Percentiles rank a stretch among this genome's conserved stretches.
phyloP scores from a whole-genome alignment of 2,329 filamentous ascomycete species.

The Cladorrhinum sp. region DNA sequence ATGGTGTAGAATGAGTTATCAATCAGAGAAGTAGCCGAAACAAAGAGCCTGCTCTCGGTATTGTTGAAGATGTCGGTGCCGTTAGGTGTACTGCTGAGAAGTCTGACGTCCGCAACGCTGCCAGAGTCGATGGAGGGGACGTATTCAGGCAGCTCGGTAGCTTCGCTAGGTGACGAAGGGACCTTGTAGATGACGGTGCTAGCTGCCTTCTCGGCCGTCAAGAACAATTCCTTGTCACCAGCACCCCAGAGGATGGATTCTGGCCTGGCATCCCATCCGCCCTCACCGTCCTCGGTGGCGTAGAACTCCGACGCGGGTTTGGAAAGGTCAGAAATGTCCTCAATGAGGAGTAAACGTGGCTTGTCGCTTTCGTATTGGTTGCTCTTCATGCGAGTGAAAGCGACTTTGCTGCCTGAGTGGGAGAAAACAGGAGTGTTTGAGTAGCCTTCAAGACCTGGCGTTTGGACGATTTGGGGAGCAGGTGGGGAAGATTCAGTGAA shows the following conservation, averaged over 20 bases:
- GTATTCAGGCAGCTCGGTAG: slow-evolving; percentile 45
- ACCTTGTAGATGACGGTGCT: slow-evolving; percentile 60
- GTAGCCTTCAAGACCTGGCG: slow-evolving; percentile 61
- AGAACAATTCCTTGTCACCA: slow-evolving; percentile 62
- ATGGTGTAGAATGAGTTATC: slow-evolving; percentile 70
- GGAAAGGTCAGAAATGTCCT: slow-evolving; percentile 55
- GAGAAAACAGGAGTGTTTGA: slow-evolving; percentile 69
- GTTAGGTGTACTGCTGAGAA: slow-evolving; percentile 40
- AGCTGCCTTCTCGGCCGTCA: slow-evolving; percentile 71
- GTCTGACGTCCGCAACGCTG: slow-evolving; percentile 51
- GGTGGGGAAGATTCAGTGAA: slow-evolving; percentile 55
- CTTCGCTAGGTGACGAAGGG: slow-evolving; percentile 51
- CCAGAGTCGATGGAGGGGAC: slow-evolving; percentile 49
- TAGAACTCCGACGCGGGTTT: slow-evolving; percentile 61
- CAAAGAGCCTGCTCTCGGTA: slow-evolving; percentile 46
- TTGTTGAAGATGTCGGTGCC: not conserved
- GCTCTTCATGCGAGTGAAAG: slow-evolving; percentile 75
- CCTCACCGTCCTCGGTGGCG: slow-evolving; percentile 59
- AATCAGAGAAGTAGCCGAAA: slow-evolving; percentile 65
- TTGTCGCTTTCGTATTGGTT: slow-evolving; percentile 81
- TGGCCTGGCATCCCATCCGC: slow-evolving; percentile 59
- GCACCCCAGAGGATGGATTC: slow-evolving; percentile 56
- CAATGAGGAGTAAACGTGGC: slow-evolving; percentile 62
- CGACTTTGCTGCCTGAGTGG: slow-evolving; percentile 65
- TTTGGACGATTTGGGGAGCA: slow-evolving; percentile 52